Base-by-base conservation (phyloP, 2,329 filamentous ascomycete genomes). In the Aspergillus pseudotamarii region DNA sequence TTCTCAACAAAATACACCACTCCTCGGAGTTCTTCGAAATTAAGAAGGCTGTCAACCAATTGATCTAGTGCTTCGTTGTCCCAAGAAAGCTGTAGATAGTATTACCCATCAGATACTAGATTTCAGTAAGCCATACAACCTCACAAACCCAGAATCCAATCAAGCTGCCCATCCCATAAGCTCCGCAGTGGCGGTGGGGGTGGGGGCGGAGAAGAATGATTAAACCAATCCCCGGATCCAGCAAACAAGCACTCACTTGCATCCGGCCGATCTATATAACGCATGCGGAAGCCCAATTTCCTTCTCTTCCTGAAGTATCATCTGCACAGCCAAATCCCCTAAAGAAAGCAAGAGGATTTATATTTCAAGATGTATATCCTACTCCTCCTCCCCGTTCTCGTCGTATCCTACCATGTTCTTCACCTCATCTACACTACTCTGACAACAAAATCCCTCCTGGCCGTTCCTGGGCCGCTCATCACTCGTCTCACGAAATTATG, bases 401-500 rank as follows among this genome's bases (percentile, higher is more conserved):
- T 67, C 34, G 11, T 68, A 30, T 19, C 54, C 14, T 54, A 66
- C 16, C 63, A 65, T 14, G 16, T 72, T 12, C 23, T 73, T 14
- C 30, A 64, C 10, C 62, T 67, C 23, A 46, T 76, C 26, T 66
- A 69, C 36, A 63, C 59, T 41, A 66, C 69, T 41, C 56, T 74
- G 48, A 64, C 63, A 3, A 76, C 75, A 16, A 80, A 63, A 30
- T 58, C 61, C 6, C 60, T 68, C 36, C 28, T 28, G 36, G 62
- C 60, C 57, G 71, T 84, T 23, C 82, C 82, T 0, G 82, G 83
- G 0, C 83, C 82, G 0, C 78, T 82, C 50, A 71, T 75, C 43
- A 75, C 82, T 12, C 74, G 81, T 8, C 79, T 83, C 62, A 81
- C 79, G 4, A 72, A 77, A 1, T 66, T 81, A 1, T 84, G 82